These are phyloP conservation scores for Fusarium sp. DNA, from an alignment of 2,329 filamentous ascomycete species.

Conservation along the genomic window DNA sequence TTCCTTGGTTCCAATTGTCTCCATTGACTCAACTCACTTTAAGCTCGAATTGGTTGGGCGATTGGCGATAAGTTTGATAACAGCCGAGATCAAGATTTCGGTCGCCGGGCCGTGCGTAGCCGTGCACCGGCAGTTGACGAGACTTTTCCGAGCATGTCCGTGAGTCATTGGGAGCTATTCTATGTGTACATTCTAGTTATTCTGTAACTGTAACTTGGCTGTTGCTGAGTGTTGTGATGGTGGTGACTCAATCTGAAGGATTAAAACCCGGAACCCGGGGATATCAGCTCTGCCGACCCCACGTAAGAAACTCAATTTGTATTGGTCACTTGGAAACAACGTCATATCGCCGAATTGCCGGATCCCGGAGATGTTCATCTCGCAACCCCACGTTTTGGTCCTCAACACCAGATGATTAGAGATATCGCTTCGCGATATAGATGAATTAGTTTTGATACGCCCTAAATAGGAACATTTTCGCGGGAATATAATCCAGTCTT, in stretches of 20 bases:
- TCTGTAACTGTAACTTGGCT: too few relatives aligned
- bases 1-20: too few relatives aligned
- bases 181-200: too few relatives aligned
- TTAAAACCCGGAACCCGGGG: background rate
- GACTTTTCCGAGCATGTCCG: slow-evolving; percentile 16
- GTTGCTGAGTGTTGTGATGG: too few relatives aligned
- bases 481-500: too few relatives aligned
- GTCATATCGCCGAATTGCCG: slow-evolving; percentile 13
- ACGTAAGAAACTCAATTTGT: background rate
- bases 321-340: background rate
- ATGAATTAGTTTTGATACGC: background rate
- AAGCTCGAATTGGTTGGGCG: slow-evolving; percentile 22
- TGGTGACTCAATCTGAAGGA: background rate
- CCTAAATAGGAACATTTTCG: fast-evolving
- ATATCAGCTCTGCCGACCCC: slow-evolving; percentile 8
- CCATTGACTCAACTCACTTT: too few relatives aligned
- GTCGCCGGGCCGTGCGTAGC: slow-evolving; percentile 29
- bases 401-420: background rate
- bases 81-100: slow-evolving; percentile 1
- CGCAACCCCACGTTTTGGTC: background rate
- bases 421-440: background rate
- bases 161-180: background rate
- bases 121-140: slow-evolving; percentile 25
- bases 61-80: slow-evolving; percentile 18
- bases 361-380: slow-evolving; percentile 1